Base-by-base conservation (phyloP, 176 grass and related monocot species). In the Echinochloa phyllopogon region DNA sequence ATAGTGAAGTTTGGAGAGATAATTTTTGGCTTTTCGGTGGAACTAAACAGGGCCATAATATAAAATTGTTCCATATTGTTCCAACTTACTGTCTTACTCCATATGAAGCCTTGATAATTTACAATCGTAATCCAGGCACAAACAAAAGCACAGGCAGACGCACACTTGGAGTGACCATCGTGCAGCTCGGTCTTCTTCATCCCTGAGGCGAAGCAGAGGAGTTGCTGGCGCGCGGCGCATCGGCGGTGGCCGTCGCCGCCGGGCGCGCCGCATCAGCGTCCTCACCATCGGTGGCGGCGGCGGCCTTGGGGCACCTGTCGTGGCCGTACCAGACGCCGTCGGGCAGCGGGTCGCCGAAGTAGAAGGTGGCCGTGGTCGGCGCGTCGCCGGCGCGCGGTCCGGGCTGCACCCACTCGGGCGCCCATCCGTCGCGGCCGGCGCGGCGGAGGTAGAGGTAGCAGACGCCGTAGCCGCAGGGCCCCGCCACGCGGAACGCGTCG, bases 371-470 rank as follows among this genome's bases (percentile, higher is more conserved):
- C 8, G 67, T 76, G 43, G 38, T 59, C 13, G 24, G 69, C 6
- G 4, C 10, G 24, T 5, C 53, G 38, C 17, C 10, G 24, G 6
- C 53, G 38, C 17, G 18, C 3, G 78, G 45, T 2, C 64, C 63
- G 5, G 93, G 89, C 82, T 90, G 87, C 8, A 98, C 87, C 85
- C 91, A 93, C 39, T 92, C 79, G 3, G 95, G 95, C 18, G 75
- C 85, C 95, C 95, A 98, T 3, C 95, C 93, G 67, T 87, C 90
- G 75, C 64, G 65, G 3, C 95, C 95, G 10, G 63, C 50, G 52
- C 95, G 89, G 64, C 90, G 86, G 57, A 98, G 87, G 75, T 98
- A 95, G 59, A 98, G 85, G 79, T 95, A 98, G 90, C 95, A 95
- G 53, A 94, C 82, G 25, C 95, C 95, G 62, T 97, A 98, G 5